Percentiles rank a stretch among this genome's conserved stretches.
phyloP scores from a whole-genome alignment of 345 rosid genomes.

The Citrus australasica region DNA sequence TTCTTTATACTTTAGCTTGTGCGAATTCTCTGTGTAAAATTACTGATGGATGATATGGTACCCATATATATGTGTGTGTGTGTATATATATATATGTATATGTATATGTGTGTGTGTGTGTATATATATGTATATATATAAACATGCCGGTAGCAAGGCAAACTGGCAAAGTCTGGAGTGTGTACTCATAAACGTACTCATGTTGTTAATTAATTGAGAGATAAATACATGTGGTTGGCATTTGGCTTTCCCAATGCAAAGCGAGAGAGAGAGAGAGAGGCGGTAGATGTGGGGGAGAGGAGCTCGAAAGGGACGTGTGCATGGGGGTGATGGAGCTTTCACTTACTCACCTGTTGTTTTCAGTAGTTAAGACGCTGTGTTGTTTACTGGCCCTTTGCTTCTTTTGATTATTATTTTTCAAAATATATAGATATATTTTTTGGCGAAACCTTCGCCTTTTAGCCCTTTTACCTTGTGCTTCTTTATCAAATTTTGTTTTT shows the following conservation, averaged over 20 bases:
- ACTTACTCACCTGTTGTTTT: slow-evolving; percentile 41
- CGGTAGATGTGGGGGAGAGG: slow-evolving; percentile 55
- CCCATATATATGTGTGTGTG: neutral
- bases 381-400: slow-evolving; percentile 8
- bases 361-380: slow-evolving; percentile 35
- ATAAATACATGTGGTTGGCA: slow-evolving; percentile 25
- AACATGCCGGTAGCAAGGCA: too few relatives aligned
- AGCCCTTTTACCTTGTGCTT: slow-evolving; percentile 2
- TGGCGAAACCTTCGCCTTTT: neutral
- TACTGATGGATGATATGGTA: neutral
- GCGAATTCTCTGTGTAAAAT: neutral
- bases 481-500: neutral
- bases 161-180: too few relatives aligned
- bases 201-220: neutral
- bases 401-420: too few relatives aligned
- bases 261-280: slow-evolving; percentile 26
- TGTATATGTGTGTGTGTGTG: rapidly evolving
- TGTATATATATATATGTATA: too few relatives aligned
- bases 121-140: too few relatives aligned
- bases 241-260: slow-evolving; percentile 42
- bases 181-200: neutral
- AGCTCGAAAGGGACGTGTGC: slow-evolving; percentile 51
- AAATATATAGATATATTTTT: too few relatives aligned
- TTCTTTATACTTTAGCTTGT: too few relatives aligned
- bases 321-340: slow-evolving; percentile 47